Percentiles rank a stretch among this genome's conserved stretches.
Evolutionary conservation across 2,329 filamentous ascomycete genomes (phyloP).

Genomic region (Phyllosticta citribraziliensis): DNA sequence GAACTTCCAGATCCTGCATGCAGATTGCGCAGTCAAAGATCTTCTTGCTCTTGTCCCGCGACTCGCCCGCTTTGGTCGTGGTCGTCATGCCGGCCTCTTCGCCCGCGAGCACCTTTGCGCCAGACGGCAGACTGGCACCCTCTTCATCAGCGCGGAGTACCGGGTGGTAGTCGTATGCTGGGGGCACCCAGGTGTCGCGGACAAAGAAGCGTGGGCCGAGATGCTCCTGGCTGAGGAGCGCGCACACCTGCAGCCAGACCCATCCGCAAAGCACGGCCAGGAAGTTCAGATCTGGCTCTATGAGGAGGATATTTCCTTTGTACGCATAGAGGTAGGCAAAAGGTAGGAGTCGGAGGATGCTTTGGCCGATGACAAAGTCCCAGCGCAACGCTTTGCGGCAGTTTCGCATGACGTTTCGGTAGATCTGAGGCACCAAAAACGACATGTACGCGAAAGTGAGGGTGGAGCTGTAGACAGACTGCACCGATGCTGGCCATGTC

Average conservation of each 20-base stretch:
- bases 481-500: constrained; percentile 44
- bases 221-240: constrained; percentile 72
- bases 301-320: constrained; percentile 70
- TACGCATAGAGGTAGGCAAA: constrained; percentile 78
- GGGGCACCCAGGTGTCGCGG: constrained; percentile 54
- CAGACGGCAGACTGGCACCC: constrained; percentile 66
- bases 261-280: constrained; percentile 60
- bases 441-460: constrained; percentile 72
- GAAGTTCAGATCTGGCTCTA: constrained; percentile 55
- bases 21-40: constrained; percentile 91
- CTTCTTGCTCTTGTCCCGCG: constrained; percentile 46
- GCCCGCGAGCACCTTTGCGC: constrained; percentile 33
- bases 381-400: constrained; percentile 84
- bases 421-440: constrained; percentile 86
- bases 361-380: constrained; percentile 83
- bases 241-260: constrained; percentile 78
- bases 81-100: constrained; percentile 11
- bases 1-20: constrained; percentile 82
- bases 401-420: constrained; percentile 81
- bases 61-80: constrained; percentile 25
- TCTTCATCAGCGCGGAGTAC: constrained; percentile 77
- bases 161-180: constrained; percentile 91
- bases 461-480: constrained; percentile 48
- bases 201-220: constrained; percentile 84
- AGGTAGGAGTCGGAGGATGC: constrained; percentile 64